These are phyloP conservation scores for Pythium biforme DNA, from an alignment of 352 stramenopile species.

Conservation along the genomic window DNA sequence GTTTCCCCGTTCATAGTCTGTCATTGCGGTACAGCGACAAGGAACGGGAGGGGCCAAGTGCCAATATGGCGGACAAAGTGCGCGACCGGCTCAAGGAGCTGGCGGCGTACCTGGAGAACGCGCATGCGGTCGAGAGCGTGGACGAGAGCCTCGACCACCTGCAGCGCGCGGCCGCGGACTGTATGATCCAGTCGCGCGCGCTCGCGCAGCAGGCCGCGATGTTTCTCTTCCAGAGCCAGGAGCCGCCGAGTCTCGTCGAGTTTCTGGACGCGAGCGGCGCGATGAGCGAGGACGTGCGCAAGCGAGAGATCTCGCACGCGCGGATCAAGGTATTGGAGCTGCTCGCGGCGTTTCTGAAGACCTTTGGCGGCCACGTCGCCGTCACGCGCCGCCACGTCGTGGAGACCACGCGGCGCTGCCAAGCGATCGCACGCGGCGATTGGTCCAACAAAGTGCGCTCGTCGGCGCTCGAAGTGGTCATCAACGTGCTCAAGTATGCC, in stretches of 20 bases:
- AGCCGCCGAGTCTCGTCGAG: constrained; percentile 50
- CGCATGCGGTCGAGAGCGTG: constrained; percentile 58
- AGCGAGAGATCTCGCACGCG: constrained; percentile 52
- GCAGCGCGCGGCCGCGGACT: constrained; percentile 36
- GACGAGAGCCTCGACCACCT: constrained; percentile 65
- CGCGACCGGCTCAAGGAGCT: constrained; percentile 61
- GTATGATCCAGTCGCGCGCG: constrained; percentile 58
- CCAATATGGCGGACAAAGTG: constrained; percentile 37
- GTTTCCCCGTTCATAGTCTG: background rate
- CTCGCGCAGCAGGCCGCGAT: constrained; percentile 65
- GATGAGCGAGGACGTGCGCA: constrained; percentile 53
- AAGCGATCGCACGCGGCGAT: constrained; percentile 51
- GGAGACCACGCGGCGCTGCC: constrained; percentile 42
- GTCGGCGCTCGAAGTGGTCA: constrained; percentile 49
- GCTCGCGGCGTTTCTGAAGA: constrained; percentile 50
- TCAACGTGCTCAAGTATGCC: constrained; percentile 54
- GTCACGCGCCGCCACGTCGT: constrained; percentile 49
- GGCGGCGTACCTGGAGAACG: constrained; percentile 52
- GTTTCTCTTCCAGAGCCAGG: constrained; percentile 50
- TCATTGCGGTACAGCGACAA: constrained; percentile 5
- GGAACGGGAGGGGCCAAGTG: too few relatives aligned
- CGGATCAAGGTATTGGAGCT: constrained; percentile 49
- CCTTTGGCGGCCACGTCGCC: constrained; percentile 43
- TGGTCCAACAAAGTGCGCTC: constrained; percentile 68
- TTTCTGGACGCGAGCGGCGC: constrained; percentile 55